Evolutionary conservation across 140 eudicot genomes (phyloP), one percentile per base, ranked within the genome.

Genomic region (Erigeron philadelphicus): DNA sequence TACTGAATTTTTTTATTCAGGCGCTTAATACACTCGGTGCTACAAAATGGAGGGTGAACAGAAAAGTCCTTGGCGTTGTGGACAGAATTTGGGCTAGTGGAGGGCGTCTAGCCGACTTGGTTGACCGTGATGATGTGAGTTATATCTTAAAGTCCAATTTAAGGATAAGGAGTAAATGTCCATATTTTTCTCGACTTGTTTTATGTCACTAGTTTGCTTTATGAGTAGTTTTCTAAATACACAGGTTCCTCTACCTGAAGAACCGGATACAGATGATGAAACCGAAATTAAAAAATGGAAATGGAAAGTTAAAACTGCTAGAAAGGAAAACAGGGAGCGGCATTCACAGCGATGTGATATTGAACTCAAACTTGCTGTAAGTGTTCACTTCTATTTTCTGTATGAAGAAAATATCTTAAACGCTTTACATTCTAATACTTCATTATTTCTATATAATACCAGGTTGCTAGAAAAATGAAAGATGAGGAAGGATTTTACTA

Each of bases 381-480:
- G 69, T 25, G 43, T 5, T 9, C 60, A 5, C 41, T 8, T 56
- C 8, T 56, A 56, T 9, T 55, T 21, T 3, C 12, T n/a, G 49
- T 53, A 40, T 23, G 54, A 21, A 16, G 2, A 16, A 6, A 13
- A 58, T 7, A 0, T 71, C 44, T 42, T 9, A 16, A 56, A 40
- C 9, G 6, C 18, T 16, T 41, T 19, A 7, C 21, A 60, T 74
- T 47, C 72, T 61, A 54, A 66, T 55, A 11, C 12, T 40, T 18
- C 73, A 21, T 21, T 21, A 21, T 1, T 21, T 21, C 25, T 21
- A 21, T 64, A 54, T 47, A 71, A 23, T 54, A 59, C 57, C 62
- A 93, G 98, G 98, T 93, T 66, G 95, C 98, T 16, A 80, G 96
- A 58, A 93, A 89, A 82, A 84, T 89, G 98, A 89, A 83, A 86